These are phyloP conservation scores for Malus fusca DNA, from an alignment of 306 rosid genomes.

Conservation along the genomic window DNA sequence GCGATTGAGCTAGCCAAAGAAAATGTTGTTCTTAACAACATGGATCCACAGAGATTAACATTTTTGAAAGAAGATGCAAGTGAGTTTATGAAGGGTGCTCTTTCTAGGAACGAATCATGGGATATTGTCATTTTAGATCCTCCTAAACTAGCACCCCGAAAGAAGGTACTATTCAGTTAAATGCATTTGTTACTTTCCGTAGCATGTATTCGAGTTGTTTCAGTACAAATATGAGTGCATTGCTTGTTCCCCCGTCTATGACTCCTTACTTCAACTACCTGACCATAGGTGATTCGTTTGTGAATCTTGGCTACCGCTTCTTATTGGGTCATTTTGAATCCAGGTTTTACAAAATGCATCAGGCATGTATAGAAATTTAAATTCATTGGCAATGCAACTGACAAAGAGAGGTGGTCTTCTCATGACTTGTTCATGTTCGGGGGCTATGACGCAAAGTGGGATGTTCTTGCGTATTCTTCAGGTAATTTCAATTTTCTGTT, in stretches of 20 bases:
- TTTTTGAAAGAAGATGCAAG: conserved; percentile 70
- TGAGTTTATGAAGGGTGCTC: conserved; percentile 74
- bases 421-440: conserved; percentile 94
- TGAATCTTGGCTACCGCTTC: background rate
- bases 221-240: background rate
- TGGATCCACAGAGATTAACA: conserved; percentile 67
- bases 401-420: conserved; percentile 86
- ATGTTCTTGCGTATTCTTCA: conserved; percentile 64
- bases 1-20: conserved; percentile 83
- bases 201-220: background rate
- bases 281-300: background rate
- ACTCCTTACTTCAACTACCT: background rate
- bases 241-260: too few relatives aligned
- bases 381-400: conserved; percentile 80
- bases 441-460: conserved; percentile 88
- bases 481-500: conserved; percentile 31
- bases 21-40: conserved; percentile 61
- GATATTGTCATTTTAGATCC: conserved; percentile 84
- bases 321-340: conserved; percentile 7
- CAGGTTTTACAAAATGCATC: conserved; percentile 77
- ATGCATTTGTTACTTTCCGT: background rate
- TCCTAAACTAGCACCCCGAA: conserved; percentile 86
- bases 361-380: conserved; percentile 82
- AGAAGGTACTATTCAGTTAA: conserved; percentile 39
- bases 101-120: conserved; percentile 67